These are phyloP conservation scores for Pleurotus ostreatus DNA, from an alignment of 768 basidiomycete species.

Conservation along the genomic window DNA sequence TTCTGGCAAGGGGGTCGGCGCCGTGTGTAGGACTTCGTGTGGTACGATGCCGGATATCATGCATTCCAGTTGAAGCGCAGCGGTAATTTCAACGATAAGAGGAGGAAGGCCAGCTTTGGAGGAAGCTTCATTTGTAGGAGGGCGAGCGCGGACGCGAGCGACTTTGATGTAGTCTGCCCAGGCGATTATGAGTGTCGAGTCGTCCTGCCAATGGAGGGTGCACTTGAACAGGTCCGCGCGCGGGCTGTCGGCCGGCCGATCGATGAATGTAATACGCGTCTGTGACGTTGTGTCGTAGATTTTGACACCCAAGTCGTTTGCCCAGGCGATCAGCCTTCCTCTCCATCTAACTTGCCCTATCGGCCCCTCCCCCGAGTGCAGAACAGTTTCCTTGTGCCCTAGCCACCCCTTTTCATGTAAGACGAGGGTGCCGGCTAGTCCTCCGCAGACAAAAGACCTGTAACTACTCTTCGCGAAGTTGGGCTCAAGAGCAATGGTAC, in stretches of 20 bases:
- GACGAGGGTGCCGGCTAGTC: conserved; percentile 83
- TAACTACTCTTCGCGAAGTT: conserved; percentile 76
- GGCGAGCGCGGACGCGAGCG: conserved; percentile 68
- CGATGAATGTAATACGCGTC: conserved; percentile 80
- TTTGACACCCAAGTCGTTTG: conserved; percentile 91
- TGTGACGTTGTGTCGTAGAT: conserved; percentile 83
- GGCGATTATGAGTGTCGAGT: conserved; percentile 82
- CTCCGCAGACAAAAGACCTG: conserved; percentile 85
- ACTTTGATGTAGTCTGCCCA: conserved; percentile 96
- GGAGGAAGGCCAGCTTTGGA: conserved; percentile 48
- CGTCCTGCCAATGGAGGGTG: conserved; percentile 88
- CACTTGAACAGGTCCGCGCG: conserved; percentile 95
- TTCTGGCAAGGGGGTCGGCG: conserved; percentile 16
- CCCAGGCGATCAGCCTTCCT: conserved; percentile 89
- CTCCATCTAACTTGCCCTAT: conserved; percentile 92
- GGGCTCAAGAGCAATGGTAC: conserved; percentile 87
- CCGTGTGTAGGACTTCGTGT: conserved; percentile 45
- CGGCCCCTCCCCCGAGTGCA: conserved; percentile 86
- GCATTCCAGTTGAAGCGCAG: conserved; percentile 89
- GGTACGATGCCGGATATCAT: conserved; percentile 92
- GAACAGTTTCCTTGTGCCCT: conserved; percentile 83
- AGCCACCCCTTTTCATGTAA: conserved; percentile 95
- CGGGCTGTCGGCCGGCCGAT: conserved; percentile 77
- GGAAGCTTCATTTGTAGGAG: conserved; percentile 38
- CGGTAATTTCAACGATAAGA: conserved; percentile 81